Conservation (phyloP, 1,139 yeast species). For the Debaryomyces fabryi region DNA sequence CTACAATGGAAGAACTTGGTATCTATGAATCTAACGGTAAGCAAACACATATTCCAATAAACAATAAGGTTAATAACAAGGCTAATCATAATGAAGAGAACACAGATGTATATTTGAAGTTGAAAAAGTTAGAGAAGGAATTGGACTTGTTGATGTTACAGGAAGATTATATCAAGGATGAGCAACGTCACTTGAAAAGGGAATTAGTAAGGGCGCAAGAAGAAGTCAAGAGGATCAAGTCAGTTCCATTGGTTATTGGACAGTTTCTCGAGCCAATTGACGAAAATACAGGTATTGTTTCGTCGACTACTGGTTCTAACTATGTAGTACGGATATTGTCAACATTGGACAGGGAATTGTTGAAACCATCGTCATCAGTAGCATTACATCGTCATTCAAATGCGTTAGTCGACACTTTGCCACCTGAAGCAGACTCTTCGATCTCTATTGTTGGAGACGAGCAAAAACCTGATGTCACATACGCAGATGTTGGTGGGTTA, state of each 20-base stretch:
- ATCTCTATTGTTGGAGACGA: conserved; percentile 94
- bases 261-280: conserved; percentile 98
- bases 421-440: conserved; percentile 98
- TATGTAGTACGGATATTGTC: conserved; percentile 94
- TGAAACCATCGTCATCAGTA: conserved; percentile 93
- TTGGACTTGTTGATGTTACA: conserved; percentile 80
- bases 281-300: conserved; percentile 93
- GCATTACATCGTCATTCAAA: conserved; percentile 98
- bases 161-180: conserved; percentile 97
- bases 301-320: conserved; percentile 96
- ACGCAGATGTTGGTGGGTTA: conserved; percentile 96
- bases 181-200: conserved; percentile 92
- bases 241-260: conserved; percentile 97
- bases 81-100: conserved; percentile 33
- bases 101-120: conserved; percentile 74
- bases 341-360: conserved; percentile 89
- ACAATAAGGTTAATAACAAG: conserved; percentile 14
- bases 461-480: conserved; percentile 88
- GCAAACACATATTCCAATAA: conserved; percentile 9
- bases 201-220: conserved; percentile 97
- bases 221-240: conserved; percentile 95
- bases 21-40: conserved; percentile 21
- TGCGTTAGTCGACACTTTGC: conserved; percentile 94
- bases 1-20: conserved; percentile 33
- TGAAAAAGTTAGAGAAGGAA: conserved; percentile 88